phyloP scores from a whole-genome alignment of 2,329 filamentous ascomycete species.

The Sporothrix humicola region DNA sequence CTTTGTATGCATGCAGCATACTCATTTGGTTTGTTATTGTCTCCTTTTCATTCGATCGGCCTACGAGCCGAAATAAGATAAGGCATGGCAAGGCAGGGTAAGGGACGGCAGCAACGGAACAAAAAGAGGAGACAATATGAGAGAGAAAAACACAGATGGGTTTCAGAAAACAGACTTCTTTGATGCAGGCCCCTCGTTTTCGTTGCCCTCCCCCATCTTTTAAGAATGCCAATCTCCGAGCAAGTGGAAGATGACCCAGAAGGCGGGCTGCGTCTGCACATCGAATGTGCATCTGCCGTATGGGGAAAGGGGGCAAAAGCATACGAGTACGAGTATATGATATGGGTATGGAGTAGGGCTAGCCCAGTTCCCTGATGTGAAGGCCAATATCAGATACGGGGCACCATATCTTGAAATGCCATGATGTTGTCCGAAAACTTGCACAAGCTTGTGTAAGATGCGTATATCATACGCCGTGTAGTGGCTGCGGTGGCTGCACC shows the following conservation, averaged over 20 bases:
- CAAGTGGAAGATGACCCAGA: neutral
- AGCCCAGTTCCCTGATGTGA: neutral
- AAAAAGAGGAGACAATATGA: neutral
- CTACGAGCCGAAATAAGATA: slow-evolving; percentile 3
- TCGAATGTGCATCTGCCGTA: neutral
- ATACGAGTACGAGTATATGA: neutral
- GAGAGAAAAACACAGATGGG: neutral
- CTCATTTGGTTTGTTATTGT: neutral
- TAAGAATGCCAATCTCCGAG: slow-evolving; percentile 13
- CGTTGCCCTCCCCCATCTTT: neutral
- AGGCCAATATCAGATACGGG: neutral
- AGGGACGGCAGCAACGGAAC: slow-evolving; percentile 2
- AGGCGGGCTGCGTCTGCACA: neutral
- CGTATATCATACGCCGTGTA: neutral
- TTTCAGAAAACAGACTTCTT: too few relatives aligned
- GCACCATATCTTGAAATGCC: neutral
- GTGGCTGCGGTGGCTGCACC: neutral
- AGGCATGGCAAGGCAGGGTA: neutral
- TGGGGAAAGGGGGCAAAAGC: neutral
- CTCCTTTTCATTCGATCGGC: neutral
- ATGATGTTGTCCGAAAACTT: neutral
- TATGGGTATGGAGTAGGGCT: neutral
- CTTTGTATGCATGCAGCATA: neutral
- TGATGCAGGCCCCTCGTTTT: too few relatives aligned
- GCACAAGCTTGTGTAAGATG: neutral